These are phyloP conservation scores for Candolleomyces aberdarensis DNA, from an alignment of 768 basidiomycete species.

Conservation along the genomic window DNA sequence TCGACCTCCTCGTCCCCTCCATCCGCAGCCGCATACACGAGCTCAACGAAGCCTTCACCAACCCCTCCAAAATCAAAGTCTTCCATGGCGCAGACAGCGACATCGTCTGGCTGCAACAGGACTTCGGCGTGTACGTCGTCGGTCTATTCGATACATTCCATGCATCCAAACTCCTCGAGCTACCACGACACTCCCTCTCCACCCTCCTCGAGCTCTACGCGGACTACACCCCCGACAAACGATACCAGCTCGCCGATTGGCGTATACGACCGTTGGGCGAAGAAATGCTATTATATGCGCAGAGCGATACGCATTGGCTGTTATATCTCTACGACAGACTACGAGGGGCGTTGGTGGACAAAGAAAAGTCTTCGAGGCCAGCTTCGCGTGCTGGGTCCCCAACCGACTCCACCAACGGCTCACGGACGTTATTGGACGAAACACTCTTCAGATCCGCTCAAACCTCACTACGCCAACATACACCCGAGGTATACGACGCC, in stretches of 20 bases:
- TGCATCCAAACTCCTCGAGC: slow-evolving; percentile 84
- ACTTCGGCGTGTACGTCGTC: slow-evolving; percentile 92
- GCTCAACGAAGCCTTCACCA: slow-evolving; percentile 80
- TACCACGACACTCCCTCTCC: slow-evolving; percentile 81
- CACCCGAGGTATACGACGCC: slow-evolving; percentile 66
- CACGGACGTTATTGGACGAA: slow-evolving; percentile 49
- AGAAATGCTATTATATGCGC: slow-evolving; percentile 91
- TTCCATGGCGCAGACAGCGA: slow-evolving; percentile 96
- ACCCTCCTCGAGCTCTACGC: slow-evolving; percentile 85
- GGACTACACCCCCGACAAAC: slow-evolving; percentile 88
- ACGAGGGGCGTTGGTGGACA: slow-evolving; percentile 81
- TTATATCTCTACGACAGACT: slow-evolving; percentile 90
- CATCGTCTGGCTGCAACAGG: slow-evolving; percentile 93
- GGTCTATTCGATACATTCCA: slow-evolving; percentile 98
- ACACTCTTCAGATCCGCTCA: slow-evolving; percentile 73
- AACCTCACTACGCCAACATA: slow-evolving; percentile 71
- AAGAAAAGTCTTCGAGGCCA: slow-evolving; percentile 26
- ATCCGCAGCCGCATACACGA: slow-evolving; percentile 72
- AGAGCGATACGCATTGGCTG: slow-evolving; percentile 95
- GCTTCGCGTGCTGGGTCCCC: slow-evolving; percentile 8
- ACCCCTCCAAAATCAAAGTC: slow-evolving; percentile 85
- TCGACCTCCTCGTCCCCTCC: slow-evolving; percentile 63
- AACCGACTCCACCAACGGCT: slow-evolving; percentile 9
- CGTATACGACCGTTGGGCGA: slow-evolving; percentile 83
- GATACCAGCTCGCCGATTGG: slow-evolving; percentile 98